phyloP scores from a whole-genome alignment of 2,329 filamentous ascomycete species.

The Sporothrix schenckii region DNA sequence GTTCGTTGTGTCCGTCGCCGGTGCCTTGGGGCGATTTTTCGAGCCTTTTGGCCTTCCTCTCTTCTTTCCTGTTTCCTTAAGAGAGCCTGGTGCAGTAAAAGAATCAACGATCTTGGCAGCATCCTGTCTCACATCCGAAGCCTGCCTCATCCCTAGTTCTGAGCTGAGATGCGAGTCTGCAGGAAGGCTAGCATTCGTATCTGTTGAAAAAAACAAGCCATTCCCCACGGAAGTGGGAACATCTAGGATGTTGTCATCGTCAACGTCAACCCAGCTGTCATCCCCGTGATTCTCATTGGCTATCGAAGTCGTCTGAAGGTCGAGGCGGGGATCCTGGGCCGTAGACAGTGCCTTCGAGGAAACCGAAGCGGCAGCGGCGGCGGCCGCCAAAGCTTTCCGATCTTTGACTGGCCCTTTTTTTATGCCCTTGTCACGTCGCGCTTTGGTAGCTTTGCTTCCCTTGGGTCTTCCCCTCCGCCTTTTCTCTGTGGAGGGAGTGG shows the following conservation, averaged over 20 bases:
- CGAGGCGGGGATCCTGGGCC: not conserved
- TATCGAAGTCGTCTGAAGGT: not conserved
- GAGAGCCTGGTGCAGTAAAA: not conserved
- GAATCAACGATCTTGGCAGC: not conserved
- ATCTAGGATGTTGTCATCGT: constrained; percentile 46
- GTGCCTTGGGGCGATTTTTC: constrained; percentile 51
- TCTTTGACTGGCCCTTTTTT: constrained; percentile 49
- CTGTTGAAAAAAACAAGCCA: constrained; percentile 28
- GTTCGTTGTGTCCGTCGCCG: not conserved
- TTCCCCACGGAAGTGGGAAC: constrained; percentile 37
- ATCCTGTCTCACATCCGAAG: not conserved
- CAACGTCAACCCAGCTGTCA: constrained; percentile 53
- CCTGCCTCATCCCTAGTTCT: not conserved
- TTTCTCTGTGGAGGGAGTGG: constrained; percentile 40
- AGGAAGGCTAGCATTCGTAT: constrained; percentile 1
- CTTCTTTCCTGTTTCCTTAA: constrained; percentile 42
- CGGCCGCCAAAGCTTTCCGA: constrained; percentile 28
- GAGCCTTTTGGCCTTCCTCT: constrained; percentile 57
- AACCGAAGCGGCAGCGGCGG: constrained; percentile 23
- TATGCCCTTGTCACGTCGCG: constrained; percentile 54
- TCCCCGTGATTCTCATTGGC: constrained; percentile 39
- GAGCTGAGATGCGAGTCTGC: not conserved
- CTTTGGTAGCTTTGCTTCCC: constrained; percentile 57
- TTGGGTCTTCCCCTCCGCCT: constrained; percentile 59
- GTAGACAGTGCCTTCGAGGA: not conserved